Percentiles rank a stretch among this genome's conserved stretches.
phyloP scores from a whole-genome alignment of 2,329 filamentous ascomycete species.

The Aspergillus latus region DNA sequence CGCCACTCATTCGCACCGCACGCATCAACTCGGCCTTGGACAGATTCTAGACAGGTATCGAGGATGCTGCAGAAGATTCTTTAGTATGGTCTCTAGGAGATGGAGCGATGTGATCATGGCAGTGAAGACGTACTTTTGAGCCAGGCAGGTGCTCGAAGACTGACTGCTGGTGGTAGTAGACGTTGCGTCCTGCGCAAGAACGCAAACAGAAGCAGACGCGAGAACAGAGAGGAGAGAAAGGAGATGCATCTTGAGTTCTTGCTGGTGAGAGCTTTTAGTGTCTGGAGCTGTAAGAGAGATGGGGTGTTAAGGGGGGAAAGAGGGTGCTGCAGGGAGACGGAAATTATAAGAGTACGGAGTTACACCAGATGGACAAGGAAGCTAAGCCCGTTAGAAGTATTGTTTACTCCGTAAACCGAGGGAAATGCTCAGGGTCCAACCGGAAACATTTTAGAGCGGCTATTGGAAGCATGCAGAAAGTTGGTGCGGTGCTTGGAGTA shows the following conservation, averaged over 20 bases:
- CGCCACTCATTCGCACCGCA: slow-evolving; percentile 16
- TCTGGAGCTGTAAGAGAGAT: neutral
- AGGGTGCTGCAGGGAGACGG: neutral
- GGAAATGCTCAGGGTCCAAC: neutral
- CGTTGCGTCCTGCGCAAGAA: slow-evolving; percentile 7
- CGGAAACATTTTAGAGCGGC: neutral
- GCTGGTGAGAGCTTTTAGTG: neutral
- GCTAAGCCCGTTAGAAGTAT: neutral
- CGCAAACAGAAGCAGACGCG: slow-evolving; percentile 2
- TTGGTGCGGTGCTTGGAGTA: neutral
- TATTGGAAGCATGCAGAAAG: neutral
- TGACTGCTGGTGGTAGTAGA: slow-evolving; percentile 2
- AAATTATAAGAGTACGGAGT: slow-evolving; percentile 3
- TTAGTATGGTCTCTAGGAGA: neutral
- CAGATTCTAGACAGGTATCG: slow-evolving; percentile 10
- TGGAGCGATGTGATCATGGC: neutral
- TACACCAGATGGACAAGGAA: neutral
- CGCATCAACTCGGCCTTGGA: slow-evolving; percentile 11
- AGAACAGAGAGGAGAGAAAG: slow-evolving; percentile 9
- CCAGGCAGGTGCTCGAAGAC: slow-evolving; percentile 4
- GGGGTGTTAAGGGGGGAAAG: neutral
- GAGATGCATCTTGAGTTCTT: slow-evolving; percentile 11
- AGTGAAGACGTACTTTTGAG: slow-evolving; percentile 12
- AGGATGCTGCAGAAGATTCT: slow-evolving; percentile 11
- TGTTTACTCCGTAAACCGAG: neutral